Evolutionary conservation across 805 yeast genomes (phyloP), one percentile per base, ranked within the genome.

Genomic region (Pichia rugopelliculosa): DNA sequence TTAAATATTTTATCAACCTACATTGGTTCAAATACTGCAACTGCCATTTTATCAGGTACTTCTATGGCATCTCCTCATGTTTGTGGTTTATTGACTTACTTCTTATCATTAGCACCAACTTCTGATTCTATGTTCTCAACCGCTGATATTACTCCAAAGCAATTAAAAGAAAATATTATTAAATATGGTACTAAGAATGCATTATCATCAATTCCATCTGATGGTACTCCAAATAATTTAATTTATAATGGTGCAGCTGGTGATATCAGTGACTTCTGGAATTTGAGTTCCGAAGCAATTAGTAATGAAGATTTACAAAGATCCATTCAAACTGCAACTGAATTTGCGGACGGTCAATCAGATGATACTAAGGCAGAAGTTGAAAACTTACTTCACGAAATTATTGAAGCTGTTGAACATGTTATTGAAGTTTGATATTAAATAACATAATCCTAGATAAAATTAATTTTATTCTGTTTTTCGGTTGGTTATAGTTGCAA

Each of bases 21-120:
- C 65, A 85, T 82, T 64, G 93, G 95, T 39, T 80, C 88, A 4
- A 73, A 76, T 45, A 68, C 78, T 46, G 86, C 89, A 39, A 84
- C 91, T 56, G 89, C 93, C 40, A 79, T 87, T 36, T 73, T 86
- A 64, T 85, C 96, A 36, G 99, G 99, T 69, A 91, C 97, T 11
- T 91, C 98, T 15, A 91, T 91, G 99, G 96, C 98, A 21, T 85
- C 97, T 36, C 98, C 99, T 41, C 96, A 89, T 62, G 90, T 90
- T 57, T 83, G 89, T 51, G 99, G 99, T 58, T 75, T 91, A 65
- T 79, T 89, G 61, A 78, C 96, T 9, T 91, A 91, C 75, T 91
- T 79, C 71, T 72, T 90, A 64, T 84, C 96, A 7, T 77, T 89
- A 67, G 87, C 85, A 70, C 95, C 96, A 56, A 84, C 77, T 40